Percentiles rank a stretch among this genome's conserved stretches.
Evolutionary conservation across 257 asterid genomes (phyloP).

Genomic region (Solanum pennellii): DNA sequence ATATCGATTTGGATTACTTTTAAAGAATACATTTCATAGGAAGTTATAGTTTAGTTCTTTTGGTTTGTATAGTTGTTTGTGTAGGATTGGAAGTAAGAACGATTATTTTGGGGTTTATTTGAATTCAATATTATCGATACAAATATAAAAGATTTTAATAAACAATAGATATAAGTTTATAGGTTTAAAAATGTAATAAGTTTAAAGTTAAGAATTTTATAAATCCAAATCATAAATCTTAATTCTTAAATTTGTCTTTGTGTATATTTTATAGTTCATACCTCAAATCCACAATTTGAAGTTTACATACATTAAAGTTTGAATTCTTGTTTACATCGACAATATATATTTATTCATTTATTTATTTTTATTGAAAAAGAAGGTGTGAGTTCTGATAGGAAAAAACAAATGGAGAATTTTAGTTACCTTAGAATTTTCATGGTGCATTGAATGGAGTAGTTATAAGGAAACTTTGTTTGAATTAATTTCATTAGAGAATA

Average conservation of each 20-base stretch:
- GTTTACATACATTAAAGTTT: not conserved
- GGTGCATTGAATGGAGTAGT: not conserved
- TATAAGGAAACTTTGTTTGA: not conserved
- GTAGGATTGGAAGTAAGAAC: not conserved
- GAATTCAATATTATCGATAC: fast-evolving
- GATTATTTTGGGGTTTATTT: not conserved
- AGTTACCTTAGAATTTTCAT: not conserved
- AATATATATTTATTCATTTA: not conserved
- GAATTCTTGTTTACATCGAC: not conserved
- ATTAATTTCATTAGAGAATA: not conserved
- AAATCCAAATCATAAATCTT: not conserved
- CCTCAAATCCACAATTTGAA: not conserved
- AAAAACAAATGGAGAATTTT: not conserved
- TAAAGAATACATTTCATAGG: not conserved
- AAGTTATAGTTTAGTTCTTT: not conserved
- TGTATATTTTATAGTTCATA: not conserved
- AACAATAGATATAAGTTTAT: not conserved
- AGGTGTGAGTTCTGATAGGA: not conserved
- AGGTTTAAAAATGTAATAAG: not conserved
- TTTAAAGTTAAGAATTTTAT: not conserved
- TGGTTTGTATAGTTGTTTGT: not conserved
- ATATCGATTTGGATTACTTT: no score
- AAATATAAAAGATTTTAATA: not conserved
- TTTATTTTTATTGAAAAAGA: not conserved
- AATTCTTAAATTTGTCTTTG: not conserved